Conservation (phyloP, 306 rosid species). For the Corylus heterophylla region DNA sequence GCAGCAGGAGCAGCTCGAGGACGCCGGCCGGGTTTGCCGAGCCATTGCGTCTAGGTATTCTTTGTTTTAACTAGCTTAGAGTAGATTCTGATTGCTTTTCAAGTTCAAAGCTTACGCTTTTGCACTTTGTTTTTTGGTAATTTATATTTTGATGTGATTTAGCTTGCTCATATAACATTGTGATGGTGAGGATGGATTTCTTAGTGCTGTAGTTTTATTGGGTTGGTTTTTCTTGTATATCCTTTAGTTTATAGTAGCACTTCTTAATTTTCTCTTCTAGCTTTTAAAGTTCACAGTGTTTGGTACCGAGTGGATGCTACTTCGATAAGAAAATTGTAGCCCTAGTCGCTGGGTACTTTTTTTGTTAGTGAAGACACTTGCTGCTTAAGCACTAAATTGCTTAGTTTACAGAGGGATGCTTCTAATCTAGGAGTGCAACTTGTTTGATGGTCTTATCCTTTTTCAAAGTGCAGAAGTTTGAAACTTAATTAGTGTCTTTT, state of each 20-base stretch:
- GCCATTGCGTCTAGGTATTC: slow-evolving; percentile 69
- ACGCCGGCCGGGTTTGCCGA: slow-evolving; percentile 78
- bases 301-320: not conserved
- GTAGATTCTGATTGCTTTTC: not conserved
- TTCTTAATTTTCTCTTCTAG: not conserved
- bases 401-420: not conserved
- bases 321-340: not conserved
- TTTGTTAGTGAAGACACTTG: not conserved
- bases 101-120: not conserved
- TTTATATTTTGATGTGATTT: not conserved
- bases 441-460: not conserved
- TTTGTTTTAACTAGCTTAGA: not conserved
- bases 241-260: not conserved
- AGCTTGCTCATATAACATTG: not conserved
- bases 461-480: not conserved
- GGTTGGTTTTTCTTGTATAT: not conserved
- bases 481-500: not conserved
- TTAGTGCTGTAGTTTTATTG: not conserved
- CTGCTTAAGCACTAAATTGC: not conserved
- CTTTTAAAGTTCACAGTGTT: not conserved
- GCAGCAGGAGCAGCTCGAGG: slow-evolving; percentile 78
- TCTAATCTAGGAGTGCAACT: not conserved
- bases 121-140: not conserved
- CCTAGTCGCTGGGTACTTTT: not conserved
- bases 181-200: not conserved